phyloP scores from a whole-genome alignment of 768 basidiomycete genomes.

The Podaxis mareebaensis region DNA sequence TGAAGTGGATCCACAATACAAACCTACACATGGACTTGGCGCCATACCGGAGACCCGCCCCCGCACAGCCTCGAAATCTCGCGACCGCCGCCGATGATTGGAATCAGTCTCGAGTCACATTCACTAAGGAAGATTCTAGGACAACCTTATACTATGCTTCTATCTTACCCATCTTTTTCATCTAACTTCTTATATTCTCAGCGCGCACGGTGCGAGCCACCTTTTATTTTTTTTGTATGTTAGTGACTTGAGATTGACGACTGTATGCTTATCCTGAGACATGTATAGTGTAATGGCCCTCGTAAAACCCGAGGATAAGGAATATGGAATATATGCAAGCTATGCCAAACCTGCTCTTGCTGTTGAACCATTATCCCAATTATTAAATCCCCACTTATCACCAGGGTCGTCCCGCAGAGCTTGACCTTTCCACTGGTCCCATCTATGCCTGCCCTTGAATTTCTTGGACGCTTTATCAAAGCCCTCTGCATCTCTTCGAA shows the following conservation, averaged over 20 bases:
- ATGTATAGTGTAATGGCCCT: neutral
- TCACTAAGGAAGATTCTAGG: neutral
- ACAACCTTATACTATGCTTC: neutral
- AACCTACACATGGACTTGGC: conserved; percentile 77
- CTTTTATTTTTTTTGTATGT: neutral
- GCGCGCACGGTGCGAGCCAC: neutral
- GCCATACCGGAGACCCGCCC: conserved; percentile 46
- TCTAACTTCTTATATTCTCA: neutral
- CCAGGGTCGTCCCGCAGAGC: conserved; percentile 28
- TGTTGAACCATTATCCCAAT: conserved; percentile 15
- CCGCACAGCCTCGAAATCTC: neutral
- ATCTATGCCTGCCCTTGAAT: conserved; percentile 16
- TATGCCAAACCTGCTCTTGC: conserved; percentile 10
- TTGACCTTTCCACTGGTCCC: conserved; percentile 52
- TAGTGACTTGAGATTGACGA: conserved; percentile 5
- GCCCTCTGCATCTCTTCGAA: conserved; percentile 4
- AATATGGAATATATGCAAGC: neutral
- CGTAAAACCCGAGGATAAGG: neutral
- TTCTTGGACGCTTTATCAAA: conserved; percentile 9
- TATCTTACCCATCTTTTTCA: neutral
- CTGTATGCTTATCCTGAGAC: neutral
- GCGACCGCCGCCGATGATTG: conserved; percentile 15
- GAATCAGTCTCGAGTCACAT: neutral
- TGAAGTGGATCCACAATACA: conserved; percentile 75
- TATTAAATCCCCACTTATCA: conserved; percentile 51